Conservation (phyloP, 441 rosid genomes). For the Brassica hybrid region DNA sequence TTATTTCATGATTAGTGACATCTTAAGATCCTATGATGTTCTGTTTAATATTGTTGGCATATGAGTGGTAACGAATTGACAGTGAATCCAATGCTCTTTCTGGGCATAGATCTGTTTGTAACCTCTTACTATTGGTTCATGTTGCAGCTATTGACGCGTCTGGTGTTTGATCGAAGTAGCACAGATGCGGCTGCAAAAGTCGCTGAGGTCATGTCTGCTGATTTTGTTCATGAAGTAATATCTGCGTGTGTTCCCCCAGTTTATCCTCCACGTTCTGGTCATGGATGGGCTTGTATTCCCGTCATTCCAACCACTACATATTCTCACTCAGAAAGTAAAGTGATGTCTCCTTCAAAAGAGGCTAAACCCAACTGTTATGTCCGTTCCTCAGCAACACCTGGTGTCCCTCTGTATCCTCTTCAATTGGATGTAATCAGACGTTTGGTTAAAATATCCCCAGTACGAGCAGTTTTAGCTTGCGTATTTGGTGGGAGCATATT, state of each 20-base stretch:
- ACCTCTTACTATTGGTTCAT: constrained; percentile 35
- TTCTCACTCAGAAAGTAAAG: constrained; percentile 69
- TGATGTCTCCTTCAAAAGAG: constrained; percentile 74
- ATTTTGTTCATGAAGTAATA: constrained; percentile 98
- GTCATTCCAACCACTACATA: constrained; percentile 62
- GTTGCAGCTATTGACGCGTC: constrained; percentile 93
- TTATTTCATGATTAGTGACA: not conserved
- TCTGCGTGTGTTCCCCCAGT: constrained; percentile 99
- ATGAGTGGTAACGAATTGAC: constrained; percentile 1
- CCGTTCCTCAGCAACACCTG: constrained; percentile 75
- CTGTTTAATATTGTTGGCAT: constrained; percentile 5
- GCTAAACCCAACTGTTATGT: constrained; percentile 78
- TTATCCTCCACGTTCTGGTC: constrained; percentile 96
- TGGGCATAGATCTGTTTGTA: constrained; percentile 3
- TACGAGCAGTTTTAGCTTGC: constrained; percentile 94
- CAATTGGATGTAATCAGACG: constrained; percentile 92
- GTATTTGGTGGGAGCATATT: constrained; percentile 97
- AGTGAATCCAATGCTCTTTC: not conserved
- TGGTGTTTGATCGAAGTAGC: constrained; percentile 96
- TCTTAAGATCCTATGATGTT: constrained; percentile 13
- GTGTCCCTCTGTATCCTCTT: constrained; percentile 90
- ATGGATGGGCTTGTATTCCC: constrained; percentile 99
- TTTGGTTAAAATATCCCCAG: constrained; percentile 95
- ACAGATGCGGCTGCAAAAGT: constrained; percentile 98
- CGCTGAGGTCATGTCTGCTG: constrained; percentile 97